A percentile compares a stretch with the other conserved stretches of the same genome.
Conservation (phyloP, 805 yeast species). For the Candida qinlingensis region DNA sequence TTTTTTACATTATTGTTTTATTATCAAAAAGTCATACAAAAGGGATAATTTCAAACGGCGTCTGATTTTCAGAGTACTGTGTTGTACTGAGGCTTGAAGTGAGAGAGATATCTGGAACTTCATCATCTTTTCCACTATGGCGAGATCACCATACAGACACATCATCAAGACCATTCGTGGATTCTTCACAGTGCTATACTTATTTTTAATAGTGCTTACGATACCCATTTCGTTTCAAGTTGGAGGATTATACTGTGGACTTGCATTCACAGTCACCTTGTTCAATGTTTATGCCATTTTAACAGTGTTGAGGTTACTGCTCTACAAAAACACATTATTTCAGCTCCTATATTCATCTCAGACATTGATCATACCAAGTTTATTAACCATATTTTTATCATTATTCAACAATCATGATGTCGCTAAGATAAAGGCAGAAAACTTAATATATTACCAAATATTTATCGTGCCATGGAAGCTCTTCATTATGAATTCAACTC, state of each 20-base stretch:
- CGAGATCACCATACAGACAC: constrained; percentile 7
- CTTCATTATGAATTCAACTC: constrained; percentile 74
- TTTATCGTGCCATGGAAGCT: constrained; percentile 65
- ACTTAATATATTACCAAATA: constrained; percentile 26
- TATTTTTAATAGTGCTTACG: constrained; percentile 66
- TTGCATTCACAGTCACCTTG: constrained; percentile 74
- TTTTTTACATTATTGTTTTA: no score
- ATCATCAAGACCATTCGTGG: constrained; percentile 17
- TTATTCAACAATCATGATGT: constrained; percentile 38
- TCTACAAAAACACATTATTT: constrained; percentile 27
- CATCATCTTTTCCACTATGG: not conserved
- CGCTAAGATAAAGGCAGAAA: constrained; percentile 17
- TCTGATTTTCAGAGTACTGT: not conserved
- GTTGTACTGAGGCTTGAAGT: not conserved
- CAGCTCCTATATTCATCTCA: constrained; percentile 67
- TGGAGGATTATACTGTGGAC: constrained; percentile 88
- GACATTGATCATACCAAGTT: constrained; percentile 75
- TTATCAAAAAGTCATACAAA: no score
- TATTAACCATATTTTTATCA: constrained; percentile 64
- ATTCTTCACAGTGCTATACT: constrained; percentile 52
- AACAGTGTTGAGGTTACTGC: constrained; percentile 63
- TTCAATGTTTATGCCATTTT: constrained; percentile 63
- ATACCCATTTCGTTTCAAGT: constrained; percentile 92
- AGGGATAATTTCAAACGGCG: no score
- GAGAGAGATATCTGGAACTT: not conserved